Evolutionary conservation across 768 basidiomycete species (phyloP).

Genomic region (Russula abietina): DNA sequence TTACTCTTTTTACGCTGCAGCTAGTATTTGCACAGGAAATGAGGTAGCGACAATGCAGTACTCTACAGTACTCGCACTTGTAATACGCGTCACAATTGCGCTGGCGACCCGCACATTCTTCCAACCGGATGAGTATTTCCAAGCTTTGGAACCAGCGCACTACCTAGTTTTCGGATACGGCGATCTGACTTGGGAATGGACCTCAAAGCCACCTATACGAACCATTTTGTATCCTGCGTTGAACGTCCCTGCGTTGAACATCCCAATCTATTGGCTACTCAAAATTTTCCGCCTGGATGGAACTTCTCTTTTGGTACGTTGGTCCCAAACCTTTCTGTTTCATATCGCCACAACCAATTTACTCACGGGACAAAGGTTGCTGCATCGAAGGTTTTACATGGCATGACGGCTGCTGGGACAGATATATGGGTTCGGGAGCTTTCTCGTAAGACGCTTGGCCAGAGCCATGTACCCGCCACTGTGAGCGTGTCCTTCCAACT

Average conservation of each 20-base stretch:
- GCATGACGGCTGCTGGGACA: constrained; percentile 67
- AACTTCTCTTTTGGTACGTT: constrained; percentile 57
- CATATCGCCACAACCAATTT: background rate
- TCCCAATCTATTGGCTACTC: constrained; percentile 70
- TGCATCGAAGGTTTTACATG: constrained; percentile 72
- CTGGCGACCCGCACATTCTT: constrained; percentile 79
- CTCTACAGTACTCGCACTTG: constrained; percentile 35
- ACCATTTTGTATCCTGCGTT: constrained; percentile 77
- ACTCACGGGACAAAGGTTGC: constrained; percentile 45
- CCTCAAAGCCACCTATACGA: constrained; percentile 58
- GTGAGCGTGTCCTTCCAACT: constrained; percentile 43
- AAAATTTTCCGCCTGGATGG: constrained; percentile 50
- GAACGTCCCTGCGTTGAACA: constrained; percentile 72
- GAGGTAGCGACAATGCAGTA: background rate
- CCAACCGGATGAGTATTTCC: constrained; percentile 96
- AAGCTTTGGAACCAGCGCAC: constrained; percentile 90
- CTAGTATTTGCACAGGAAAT: background rate
- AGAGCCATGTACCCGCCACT: constrained; percentile 48
- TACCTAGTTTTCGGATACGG: constrained; percentile 86
- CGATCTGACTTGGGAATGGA: constrained; percentile 95
- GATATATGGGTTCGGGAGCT: constrained; percentile 71
- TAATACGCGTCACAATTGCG: constrained; percentile 54
- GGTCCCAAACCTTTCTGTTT: background rate
- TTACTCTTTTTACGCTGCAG: no score
- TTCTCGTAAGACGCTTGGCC: constrained; percentile 51